These are phyloP conservation scores for Tylopilus intermedius DNA, from an alignment of 768 basidiomycete genomes.

Conservation along the genomic window DNA sequence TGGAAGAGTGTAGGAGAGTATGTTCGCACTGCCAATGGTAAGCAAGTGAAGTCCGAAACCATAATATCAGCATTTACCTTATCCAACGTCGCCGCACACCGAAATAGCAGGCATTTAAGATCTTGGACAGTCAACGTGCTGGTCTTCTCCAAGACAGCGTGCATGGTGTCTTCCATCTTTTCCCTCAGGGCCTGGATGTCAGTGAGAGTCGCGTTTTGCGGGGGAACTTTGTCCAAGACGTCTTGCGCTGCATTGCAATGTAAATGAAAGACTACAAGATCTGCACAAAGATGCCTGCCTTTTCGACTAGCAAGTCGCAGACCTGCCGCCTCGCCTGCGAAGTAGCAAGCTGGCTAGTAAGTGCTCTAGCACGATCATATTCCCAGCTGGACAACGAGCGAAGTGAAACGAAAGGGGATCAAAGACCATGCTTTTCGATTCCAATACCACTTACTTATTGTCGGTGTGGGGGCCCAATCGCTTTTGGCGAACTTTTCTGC, in stretches of 20 bases:
- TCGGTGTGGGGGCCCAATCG: conserved; percentile 70
- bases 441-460: conserved; percentile 55
- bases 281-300: conserved; percentile 37
- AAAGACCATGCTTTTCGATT: neutral
- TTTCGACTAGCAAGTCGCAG: conserved; percentile 63
- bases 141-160: conserved; percentile 66
- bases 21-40: conserved; percentile 63
- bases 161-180: conserved; percentile 62
- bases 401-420: conserved; percentile 44
- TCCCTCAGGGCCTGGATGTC: conserved; percentile 64
- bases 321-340: conserved; percentile 80
- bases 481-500: conserved; percentile 83
- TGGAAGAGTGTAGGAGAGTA: conserved; percentile 82
- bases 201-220: conserved; percentile 50
- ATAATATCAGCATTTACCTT: conserved; percentile 39
- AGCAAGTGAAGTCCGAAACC: neutral
- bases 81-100: conserved; percentile 70
- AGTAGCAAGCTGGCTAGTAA: conserved; percentile 88
- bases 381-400: conserved; percentile 56
- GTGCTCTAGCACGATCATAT: conserved; percentile 73
- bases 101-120: conserved; percentile 77
- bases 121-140: conserved; percentile 76
- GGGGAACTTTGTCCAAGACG: conserved; percentile 57
- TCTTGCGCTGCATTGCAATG: conserved; percentile 41
- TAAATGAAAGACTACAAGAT: neutral